Base-by-base conservation (phyloP, 2,329 filamentous ascomycete genomes). In the Cordyceps tenuipes region DNA sequence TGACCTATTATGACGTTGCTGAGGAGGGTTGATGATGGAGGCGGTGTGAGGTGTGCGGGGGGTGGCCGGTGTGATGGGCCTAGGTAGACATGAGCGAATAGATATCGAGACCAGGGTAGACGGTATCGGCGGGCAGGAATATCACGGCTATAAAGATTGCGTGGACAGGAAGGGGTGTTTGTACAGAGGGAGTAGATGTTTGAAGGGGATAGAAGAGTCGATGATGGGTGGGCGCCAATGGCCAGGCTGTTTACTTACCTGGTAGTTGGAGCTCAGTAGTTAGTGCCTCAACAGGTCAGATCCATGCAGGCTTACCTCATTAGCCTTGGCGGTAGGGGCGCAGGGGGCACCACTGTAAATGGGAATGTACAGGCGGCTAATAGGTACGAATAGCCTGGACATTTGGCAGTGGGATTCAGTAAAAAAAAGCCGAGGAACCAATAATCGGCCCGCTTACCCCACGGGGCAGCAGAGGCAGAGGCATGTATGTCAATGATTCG, bases 11-110 rank as follows among this genome's bases (percentile, higher is more conserved):
- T 54, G 57, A 34, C 34, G 31, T 21, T 19, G 21, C 8, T 21
- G 54, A 12, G 21, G 31, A 26, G n/a, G 19, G 7, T 26, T 41
- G 19, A 43, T 72, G 70, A 83, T 79, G 3, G 4, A n/a, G 43
- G 53, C 41, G 41, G 41, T 26, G 53, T n/a, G 21, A 53, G 21
- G 53, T 23, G 23, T 23, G 23, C 2, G 23, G 23, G 23, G 43
- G 15, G 17, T 2, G 41, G 53, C 46, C 53, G 53, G 26, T 19
- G 29, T 36, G 53, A 47, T 29, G 41, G 47, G 53, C 26, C 52
- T 31, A 26, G n/a, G 9, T 31, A 26, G n/a, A 15, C 53, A 56
- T 56, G 53, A 47, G 29, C 44, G 6, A 3, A 23, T 9, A 29
- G 19, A 0, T 6, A 13, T 31, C 46, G 21, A 39, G 21, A 12